Base-by-base conservation (phyloP, 176 grass and related monocot species). In the Hyparrhenia diplandra region DNA sequence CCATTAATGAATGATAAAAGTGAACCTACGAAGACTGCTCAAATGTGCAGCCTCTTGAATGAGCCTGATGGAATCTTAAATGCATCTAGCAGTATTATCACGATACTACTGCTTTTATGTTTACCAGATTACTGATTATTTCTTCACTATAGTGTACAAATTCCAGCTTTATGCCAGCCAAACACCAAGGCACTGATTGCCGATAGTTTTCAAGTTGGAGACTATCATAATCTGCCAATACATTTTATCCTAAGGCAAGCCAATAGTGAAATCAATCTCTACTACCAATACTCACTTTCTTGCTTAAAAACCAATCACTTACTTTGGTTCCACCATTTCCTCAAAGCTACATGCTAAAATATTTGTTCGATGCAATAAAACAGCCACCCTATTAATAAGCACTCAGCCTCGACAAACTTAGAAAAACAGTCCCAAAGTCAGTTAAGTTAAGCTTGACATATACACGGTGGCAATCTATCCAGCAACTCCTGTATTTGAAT, bases 201-300 rank as follows among this genome's bases (percentile, higher is more conserved):
- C 58, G 6, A 41, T 64, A 71, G 27, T 66, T 62, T 28, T 71
- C 66, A 82, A 82, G 45, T 71, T 21, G 65, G 49, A 40, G 47
- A 36, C 23, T 10, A 10, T 65, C 21, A n/a, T 27, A 64, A 80
- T 49, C 28, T n/a, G 21, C 35, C 40, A 80, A 80, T 60, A 36
- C 28, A 66, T 75, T 35, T 21, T 37, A 57, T 4, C 6, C n/a
- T 27, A 69, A 24, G 35, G 21, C 17, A 39, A 20, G 21, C 6
- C 6, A 32, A n/a, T 45, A 20, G 18, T 17, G 24, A 72, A n/a
- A 80, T 5, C 27, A 58, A 57, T 55, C 31, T 29, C 41, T 36
- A 59, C 16, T 39, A 57, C 5, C 40, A 57, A 60, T 1, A 20
- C 54, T 58, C n/a, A 73, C 24, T 72, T 65, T 14, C 5, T 21